These are phyloP conservation scores for Catenaria anguillulae DNA, from an alignment of 371 early-diverging fungal species.

Conservation along the genomic window DNA sequence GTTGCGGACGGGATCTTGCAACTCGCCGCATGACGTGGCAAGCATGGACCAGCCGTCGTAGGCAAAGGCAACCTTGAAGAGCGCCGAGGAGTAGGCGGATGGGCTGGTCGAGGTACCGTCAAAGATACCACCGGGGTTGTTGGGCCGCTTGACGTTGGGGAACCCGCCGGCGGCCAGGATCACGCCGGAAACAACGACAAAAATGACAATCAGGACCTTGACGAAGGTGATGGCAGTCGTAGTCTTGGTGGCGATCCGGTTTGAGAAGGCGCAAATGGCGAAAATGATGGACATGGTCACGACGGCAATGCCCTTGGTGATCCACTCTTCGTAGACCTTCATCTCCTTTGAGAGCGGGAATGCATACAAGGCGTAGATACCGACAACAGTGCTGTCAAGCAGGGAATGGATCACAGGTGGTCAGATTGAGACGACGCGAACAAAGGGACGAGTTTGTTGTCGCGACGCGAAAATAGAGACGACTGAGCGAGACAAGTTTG, in stretches of 20 bases:
- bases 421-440: too few relatives aligned
- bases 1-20: conserved; percentile 19
- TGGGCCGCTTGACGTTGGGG: neutral
- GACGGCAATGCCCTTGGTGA: neutral
- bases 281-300: neutral
- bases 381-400: neutral
- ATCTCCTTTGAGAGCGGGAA: neutral
- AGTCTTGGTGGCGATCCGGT: neutral
- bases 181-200: neutral
- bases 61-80: neutral
- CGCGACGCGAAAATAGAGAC: too few relatives aligned
- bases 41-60: conserved; percentile 5
- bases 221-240: neutral
- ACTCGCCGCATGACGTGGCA: conserved; percentile 20
- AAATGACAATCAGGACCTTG: neutral
- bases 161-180: neutral
- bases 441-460: too few relatives aligned
- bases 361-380: neutral
- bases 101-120: neutral
- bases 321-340: neutral
- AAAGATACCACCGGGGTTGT: neutral
- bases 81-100: neutral
- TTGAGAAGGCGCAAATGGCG: neutral
- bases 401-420: too few relatives aligned
- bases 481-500: too few relatives aligned